Evolutionary conservation across 352 stramenopile species (phyloP), one percentile per base, ranked within the genome.

Genomic region (Phytophthora ohioensis): DNA sequence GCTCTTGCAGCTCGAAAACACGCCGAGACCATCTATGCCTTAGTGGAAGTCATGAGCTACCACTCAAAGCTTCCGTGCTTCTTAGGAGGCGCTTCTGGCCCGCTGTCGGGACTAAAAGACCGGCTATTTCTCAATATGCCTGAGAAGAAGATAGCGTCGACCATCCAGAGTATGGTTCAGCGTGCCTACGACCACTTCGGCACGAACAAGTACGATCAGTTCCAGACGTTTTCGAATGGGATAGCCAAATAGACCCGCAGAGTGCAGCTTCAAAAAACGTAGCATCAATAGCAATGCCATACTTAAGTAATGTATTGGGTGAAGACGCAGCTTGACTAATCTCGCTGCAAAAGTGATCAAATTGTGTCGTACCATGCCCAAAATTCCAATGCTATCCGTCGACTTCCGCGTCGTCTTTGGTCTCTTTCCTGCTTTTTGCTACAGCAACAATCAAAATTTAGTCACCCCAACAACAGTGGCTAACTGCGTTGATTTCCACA

Each of bases 141-240:
- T 3, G 80, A 88, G 41, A 84, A 93, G 1, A 86, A 88, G 55
- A 77, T 95, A 4, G 75, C 73, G 5, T 34, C 74, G 27, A 70
- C 84, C 12, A 95, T 99, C 12, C 81, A 97, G 51, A 87, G 80
- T 51, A 92, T 99, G 70, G 95, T 99, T n/a, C 92, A 98, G 63
- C 88, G 97, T 45, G 90, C 94, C 62, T 89, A 98, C 57, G 96
- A 97, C 65, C 97, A 99, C 84, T 98, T 97, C 84, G 91, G 94
- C 53, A 99, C 97, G 9, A 91, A 85, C 66, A 98, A 97, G 85
- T 99, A 99, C 78, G 95, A 98, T 76, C 80, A 96, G 51, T 98
- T 98, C 75, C 94, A 98, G 73, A 82, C 91, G 9, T 98, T 91
- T 61, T 94, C 88, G n/a, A 96, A 96, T 69, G 92, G 92, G n/a